Evolutionary conservation across 2,329 filamentous ascomycete species (phyloP).

Genomic region (Colletotrichum noveboracense): DNA sequence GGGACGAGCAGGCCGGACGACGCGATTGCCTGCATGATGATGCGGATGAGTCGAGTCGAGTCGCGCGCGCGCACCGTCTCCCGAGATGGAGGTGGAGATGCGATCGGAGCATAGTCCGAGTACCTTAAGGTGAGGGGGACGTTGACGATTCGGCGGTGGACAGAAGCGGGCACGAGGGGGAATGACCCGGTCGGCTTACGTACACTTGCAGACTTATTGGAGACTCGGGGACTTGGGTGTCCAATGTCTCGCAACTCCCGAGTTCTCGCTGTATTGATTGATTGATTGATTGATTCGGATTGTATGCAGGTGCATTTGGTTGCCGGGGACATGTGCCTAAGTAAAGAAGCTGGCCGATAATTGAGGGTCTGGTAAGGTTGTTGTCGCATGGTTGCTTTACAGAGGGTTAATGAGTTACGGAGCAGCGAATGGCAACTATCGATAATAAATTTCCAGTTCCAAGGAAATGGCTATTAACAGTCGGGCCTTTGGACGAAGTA

Average conservation of each 20-base stretch:
- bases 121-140: neutral
- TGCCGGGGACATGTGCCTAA: neutral
- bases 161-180: neutral
- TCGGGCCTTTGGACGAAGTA: constrained; percentile 9
- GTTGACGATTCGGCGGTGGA: neutral
- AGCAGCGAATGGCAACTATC: neutral
- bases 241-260: neutral
- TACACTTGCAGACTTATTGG: neutral
- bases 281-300: neutral
- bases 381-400: neutral
- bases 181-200: neutral
- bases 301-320: neutral
- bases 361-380: neutral
- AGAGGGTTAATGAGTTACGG: neutral
- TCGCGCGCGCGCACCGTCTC: constrained; percentile 2
- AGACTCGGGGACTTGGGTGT: neutral
- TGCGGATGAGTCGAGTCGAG: constrained; percentile 7
- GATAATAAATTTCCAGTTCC: constrained; percentile 5
- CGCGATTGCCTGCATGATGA: constrained; percentile 9
- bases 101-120: constrained; percentile 22
- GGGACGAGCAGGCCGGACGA: neutral
- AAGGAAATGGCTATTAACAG: neutral
- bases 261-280: neutral
- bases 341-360: neutral
- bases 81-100: constrained; percentile 11